phyloP scores from a whole-genome alignment of 306 rosid species.

The Sechiopsis laciniata region DNA sequence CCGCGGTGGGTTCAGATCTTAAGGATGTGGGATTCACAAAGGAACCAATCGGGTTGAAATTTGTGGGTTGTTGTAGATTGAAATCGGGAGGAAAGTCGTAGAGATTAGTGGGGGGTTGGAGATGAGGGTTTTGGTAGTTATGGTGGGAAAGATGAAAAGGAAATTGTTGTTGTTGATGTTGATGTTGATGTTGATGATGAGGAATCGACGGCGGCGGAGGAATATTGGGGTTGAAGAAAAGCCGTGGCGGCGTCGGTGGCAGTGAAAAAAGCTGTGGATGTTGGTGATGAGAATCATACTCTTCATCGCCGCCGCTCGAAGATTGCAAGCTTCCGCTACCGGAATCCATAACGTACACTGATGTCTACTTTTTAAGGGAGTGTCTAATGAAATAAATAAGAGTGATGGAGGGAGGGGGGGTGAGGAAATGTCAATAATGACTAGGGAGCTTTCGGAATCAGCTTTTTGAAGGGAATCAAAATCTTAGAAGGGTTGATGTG shows the following conservation, averaged over 20 bases:
- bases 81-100: slow-evolving; percentile 21
- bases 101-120: slow-evolving; percentile 22
- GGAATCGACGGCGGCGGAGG: slow-evolving; percentile 32
- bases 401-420: background rate
- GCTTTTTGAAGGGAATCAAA: slow-evolving; percentile 22
- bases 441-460: background rate
- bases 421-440: background rate
- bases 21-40: slow-evolving; percentile 28
- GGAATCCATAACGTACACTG: slow-evolving; percentile 57
- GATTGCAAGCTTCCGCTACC: slow-evolving; percentile 77
- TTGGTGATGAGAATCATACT: slow-evolving; percentile 53
- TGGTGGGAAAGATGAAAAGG: slow-evolving; percentile 25
- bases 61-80: slow-evolving; percentile 17
- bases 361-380: background rate
- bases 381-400: slow-evolving; percentile 27
- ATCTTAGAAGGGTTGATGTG: background rate
- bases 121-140: slow-evolving; percentile 35
- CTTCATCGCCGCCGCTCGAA: slow-evolving; percentile 80
- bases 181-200: background rate
- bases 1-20: slow-evolving; percentile 42
- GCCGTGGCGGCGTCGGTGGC: slow-evolving; percentile 5
- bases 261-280: slow-evolving; percentile 26
- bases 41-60: slow-evolving; percentile 33
- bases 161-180: background rate
- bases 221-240: slow-evolving; percentile 30